Percentiles rank a stretch among this genome's conserved stretches.
Evolutionary conservation across 225 moss, liverwort and hornwort genomes (phyloP).

Genomic region (Pleurozium schreberi): DNA sequence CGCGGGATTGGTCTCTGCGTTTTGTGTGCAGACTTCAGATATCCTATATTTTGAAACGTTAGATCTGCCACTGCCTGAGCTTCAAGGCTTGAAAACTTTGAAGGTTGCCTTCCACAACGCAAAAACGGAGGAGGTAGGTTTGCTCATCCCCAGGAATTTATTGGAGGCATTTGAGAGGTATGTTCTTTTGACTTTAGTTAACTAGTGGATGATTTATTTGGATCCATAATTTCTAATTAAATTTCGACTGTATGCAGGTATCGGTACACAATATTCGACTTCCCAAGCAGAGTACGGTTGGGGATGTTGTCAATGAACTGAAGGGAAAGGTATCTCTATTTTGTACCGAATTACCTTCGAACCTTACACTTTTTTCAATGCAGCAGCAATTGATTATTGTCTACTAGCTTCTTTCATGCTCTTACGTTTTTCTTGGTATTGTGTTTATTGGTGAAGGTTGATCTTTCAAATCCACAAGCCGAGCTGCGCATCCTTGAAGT

Average conservation of each 20-base stretch:
- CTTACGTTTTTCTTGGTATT: background rate
- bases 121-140: conserved; percentile 56
- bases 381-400: background rate
- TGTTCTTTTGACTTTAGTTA: background rate
- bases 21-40: conserved; percentile 38
- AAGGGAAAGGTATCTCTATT: conserved; percentile 32
- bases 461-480: conserved; percentile 35
- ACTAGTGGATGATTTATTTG: background rate
- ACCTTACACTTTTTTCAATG: background rate
- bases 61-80: conserved; percentile 55
- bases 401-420: background rate
- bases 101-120: conserved; percentile 56
- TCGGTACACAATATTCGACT: conserved; percentile 57
- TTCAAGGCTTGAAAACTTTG: conserved; percentile 62
- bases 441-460: conserved; percentile 22
- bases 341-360: background rate
- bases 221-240: background rate
- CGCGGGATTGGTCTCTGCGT: background rate
- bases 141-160: background rate
- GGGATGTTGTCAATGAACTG: conserved; percentile 58
- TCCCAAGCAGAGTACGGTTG: conserved; percentile 62
- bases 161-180: background rate
- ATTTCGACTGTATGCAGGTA: conserved; percentile 15
- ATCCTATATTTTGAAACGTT: conserved; percentile 62
- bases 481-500: conserved; percentile 55